Evolutionary conservation across 495 filamentous ascomycete genomes (phyloP), one percentile per base, ranked within the genome.

Genomic region (Neurospora sp.): DNA sequence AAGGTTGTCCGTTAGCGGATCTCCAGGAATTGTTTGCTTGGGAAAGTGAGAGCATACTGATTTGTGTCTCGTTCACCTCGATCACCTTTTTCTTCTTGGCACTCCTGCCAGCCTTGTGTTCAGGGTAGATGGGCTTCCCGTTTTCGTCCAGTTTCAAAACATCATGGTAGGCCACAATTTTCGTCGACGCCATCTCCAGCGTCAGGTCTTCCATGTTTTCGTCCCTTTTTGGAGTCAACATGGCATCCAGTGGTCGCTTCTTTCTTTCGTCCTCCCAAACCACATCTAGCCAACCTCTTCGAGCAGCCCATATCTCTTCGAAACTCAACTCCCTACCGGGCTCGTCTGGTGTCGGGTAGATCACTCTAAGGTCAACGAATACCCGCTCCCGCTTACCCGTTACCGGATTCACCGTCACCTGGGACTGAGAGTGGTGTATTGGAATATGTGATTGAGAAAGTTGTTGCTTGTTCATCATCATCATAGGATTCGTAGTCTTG

Each of bases 231-330:
- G 53, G 53, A 27, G 53, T 65, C 53, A 65, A 65, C 27, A 65
- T 65, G 14, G 53, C 53, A 65, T 65, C 53, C 6, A 65, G 27
- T 8, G 53, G 53, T 65, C 59, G 61, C 45, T 59, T 78, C 76
- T 14, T 75, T 74, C 14, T 73, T 35, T 86, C 85, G 70, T 84
- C 80, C 38, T 89, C 83, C 93, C 94, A 98, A 70, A 90, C 83
- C 70, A 86, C 88, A 70, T 88, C 81, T 69, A 93, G 85, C 92
- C 93, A 95, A 2, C 94, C 95, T 69, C 91, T 87, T 71, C 86
- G 87, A 7, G 88, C 88, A 10, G 95, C 96, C 78, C 92, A 88
- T 38, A 98, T 83, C 80, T 99, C 96, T 80, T 98, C 96, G 75
- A 98, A 95, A 78, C 93, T 93, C 69, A 90, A 84, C 81, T 97